A percentile compares a stretch with the other conserved stretches of the same genome.
Conservation (phyloP, 2,329 filamentous ascomycete species). For the Dactylella cylindrospora region DNA sequence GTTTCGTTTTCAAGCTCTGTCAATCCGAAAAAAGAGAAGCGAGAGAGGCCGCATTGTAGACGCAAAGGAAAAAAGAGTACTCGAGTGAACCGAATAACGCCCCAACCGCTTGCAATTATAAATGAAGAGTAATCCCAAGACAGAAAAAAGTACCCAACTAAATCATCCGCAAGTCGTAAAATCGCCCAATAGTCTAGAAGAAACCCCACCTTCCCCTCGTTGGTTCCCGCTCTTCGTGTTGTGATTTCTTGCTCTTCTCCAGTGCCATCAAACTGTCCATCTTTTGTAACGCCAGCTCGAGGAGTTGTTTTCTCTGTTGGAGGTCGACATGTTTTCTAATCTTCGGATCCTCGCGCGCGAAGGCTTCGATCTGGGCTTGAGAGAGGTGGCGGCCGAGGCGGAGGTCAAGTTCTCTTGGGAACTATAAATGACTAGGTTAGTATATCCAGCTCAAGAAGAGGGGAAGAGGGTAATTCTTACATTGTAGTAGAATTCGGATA, state of each 20-base stretch:
- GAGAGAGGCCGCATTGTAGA: background rate
- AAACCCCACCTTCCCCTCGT: conserved; percentile 41
- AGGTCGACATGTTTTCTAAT: conserved; percentile 86
- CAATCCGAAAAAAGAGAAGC: background rate
- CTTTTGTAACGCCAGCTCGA: conserved; percentile 91
- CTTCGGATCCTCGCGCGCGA: conserved; percentile 90
- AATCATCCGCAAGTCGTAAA: no score
- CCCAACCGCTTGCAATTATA: background rate
- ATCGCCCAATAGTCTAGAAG: no score
- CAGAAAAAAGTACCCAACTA: no score
- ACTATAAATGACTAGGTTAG: conserved; percentile 54
- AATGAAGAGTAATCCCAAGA: background rate
- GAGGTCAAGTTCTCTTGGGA: conserved; percentile 86
- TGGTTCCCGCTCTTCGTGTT: conserved; percentile 14
- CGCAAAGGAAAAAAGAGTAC: background rate
- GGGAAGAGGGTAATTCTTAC: conserved; percentile 48
- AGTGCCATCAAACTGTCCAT: conserved; percentile 88
- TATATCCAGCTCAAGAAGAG: conserved; percentile 19
- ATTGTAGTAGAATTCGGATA: conserved; percentile 97
- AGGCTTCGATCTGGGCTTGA: conserved; percentile 78
- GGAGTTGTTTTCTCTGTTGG: conserved; percentile 83
- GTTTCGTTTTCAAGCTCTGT: background rate
- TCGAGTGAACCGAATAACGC: no score
- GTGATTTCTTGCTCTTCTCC: conserved; percentile 57
- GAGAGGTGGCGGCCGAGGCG: conserved; percentile 79